These are phyloP conservation scores for Penicillium soppii DNA, from an alignment of 495 filamentous ascomycete genomes.

Conservation along the genomic window DNA sequence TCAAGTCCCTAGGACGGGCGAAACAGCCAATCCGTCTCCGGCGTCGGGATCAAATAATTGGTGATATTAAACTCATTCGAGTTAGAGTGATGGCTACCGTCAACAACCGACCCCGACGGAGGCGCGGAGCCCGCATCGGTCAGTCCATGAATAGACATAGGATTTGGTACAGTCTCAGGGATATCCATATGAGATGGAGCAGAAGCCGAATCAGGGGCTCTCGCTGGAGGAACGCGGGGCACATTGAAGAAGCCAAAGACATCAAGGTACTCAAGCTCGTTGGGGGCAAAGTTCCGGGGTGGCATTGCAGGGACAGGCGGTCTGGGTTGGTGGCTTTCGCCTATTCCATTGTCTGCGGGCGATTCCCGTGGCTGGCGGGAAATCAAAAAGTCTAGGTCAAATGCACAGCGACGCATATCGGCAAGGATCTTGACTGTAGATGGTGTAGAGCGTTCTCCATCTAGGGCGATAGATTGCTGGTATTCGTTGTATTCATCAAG, in stretches of 20 bases:
- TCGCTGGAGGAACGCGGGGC: constrained; percentile 60
- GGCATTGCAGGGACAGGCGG: constrained; percentile 25
- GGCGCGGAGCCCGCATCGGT: constrained; percentile 21
- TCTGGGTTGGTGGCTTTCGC: constrained; percentile 20
- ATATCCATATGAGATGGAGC: constrained; percentile 26
- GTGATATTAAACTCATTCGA: constrained; percentile 50
- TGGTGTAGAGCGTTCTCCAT: constrained; percentile 71
- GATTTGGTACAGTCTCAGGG: constrained; percentile 32
- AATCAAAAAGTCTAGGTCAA: constrained; percentile 84
- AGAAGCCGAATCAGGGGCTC: constrained; percentile 26
- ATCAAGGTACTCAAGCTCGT: constrained; percentile 87
- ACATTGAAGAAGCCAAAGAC: constrained; percentile 94
- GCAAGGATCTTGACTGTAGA: constrained; percentile 82
- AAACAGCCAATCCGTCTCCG: constrained; percentile 50
- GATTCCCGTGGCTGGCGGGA: constrained; percentile 70
- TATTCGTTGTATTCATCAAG: constrained; percentile 81
- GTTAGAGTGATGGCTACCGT: constrained; percentile 21
- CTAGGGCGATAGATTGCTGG: constrained; percentile 54
- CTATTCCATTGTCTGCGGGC: constrained; percentile 31
- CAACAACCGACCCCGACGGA: constrained; percentile 20
- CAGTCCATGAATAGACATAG: constrained; percentile 44
- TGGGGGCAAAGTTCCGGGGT: constrained; percentile 64
- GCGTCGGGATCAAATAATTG: constrained; percentile 47
- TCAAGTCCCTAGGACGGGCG: constrained; percentile 25
- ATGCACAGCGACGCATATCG: constrained; percentile 82